A percentile compares a stretch with the other conserved stretches of the same genome.
phyloP scores from a whole-genome alignment of 2,329 filamentous ascomycete genomes.

The Lachnellula willkommii region DNA sequence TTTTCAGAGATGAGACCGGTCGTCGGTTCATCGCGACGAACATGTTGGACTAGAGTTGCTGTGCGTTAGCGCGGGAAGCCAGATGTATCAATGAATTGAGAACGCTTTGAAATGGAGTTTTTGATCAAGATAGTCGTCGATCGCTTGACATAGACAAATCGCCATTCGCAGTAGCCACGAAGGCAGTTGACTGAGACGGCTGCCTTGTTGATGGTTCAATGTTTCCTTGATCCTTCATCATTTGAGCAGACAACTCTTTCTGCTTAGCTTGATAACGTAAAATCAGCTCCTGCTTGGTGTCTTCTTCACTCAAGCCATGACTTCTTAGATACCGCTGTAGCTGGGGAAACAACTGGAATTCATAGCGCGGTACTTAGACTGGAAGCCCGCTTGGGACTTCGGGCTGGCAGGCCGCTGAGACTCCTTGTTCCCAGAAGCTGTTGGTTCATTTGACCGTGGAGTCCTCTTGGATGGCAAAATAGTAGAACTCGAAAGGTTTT shows the following conservation, averaged over 20 bases:
- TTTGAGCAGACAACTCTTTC: no score
- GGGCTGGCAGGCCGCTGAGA: background rate
- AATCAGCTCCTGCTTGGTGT: no score
- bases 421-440: background rate
- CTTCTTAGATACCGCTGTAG: no score
- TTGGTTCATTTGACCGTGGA: background rate
- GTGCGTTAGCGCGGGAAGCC: background rate
- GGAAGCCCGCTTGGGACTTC: background rate
- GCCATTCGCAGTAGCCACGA: background rate
- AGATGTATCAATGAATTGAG: background rate
- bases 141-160: background rate
- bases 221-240: background rate
- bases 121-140: background rate
- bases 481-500: background rate
- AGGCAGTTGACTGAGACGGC: background rate
- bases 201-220: background rate
- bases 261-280: no score
- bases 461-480: background rate
- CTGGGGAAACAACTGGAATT: no score
- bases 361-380: no score
- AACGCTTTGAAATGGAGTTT: background rate
- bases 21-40: conserved; percentile 7
- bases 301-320: no score
- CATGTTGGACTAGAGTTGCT: conserved; percentile 1
- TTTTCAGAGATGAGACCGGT: conserved; percentile 4